phyloP scores from a whole-genome alignment of 768 basidiomycete species.

The Phanerodontia chrysosporium region DNA sequence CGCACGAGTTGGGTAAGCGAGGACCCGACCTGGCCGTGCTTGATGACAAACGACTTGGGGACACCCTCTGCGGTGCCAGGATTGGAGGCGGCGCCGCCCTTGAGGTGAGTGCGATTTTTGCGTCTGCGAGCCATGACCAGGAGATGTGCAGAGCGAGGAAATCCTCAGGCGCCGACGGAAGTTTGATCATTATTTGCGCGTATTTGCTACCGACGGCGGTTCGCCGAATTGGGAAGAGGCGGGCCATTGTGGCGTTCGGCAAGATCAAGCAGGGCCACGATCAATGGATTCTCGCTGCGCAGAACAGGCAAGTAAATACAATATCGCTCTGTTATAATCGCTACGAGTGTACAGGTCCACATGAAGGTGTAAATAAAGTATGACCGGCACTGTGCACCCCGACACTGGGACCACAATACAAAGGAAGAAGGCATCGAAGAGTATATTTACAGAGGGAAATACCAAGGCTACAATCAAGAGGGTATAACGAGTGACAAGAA shows the following conservation, averaged over 20 bases:
- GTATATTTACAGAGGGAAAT: not conserved
- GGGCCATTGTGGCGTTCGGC: not conserved
- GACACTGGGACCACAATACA: too few species aligned
- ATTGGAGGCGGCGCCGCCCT: conserved; percentile 39
- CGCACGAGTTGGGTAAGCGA: conserved; percentile 86
- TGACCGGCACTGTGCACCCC: too few species aligned
- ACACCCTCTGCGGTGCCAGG: conserved; percentile 32
- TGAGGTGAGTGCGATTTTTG: conserved; percentile 81
- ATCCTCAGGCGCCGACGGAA: not conserved
- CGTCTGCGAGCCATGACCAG: conserved; percentile 63
- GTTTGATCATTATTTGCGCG: not conserved
- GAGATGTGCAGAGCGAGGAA: not conserved
- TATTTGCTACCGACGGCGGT: not conserved
- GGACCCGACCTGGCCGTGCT: conserved; percentile 88
- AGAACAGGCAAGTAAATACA: too few species aligned
- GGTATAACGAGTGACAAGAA: not conserved
- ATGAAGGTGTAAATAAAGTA: too few species aligned
- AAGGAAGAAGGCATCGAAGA: not conserved
- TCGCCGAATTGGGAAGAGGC: not conserved
- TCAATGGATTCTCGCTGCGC: not conserved
- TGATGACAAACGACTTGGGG: conserved; percentile 95
- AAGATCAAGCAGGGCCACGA: too few species aligned
- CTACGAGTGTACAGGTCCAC: too few species aligned
- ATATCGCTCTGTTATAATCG: too few species aligned
- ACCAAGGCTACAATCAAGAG: conserved; percentile 1